Percentiles rank a stretch among this genome's conserved stretches.
Conservation (phyloP, 352 stramenopile genomes). For the Pythium dissotocum region DNA sequence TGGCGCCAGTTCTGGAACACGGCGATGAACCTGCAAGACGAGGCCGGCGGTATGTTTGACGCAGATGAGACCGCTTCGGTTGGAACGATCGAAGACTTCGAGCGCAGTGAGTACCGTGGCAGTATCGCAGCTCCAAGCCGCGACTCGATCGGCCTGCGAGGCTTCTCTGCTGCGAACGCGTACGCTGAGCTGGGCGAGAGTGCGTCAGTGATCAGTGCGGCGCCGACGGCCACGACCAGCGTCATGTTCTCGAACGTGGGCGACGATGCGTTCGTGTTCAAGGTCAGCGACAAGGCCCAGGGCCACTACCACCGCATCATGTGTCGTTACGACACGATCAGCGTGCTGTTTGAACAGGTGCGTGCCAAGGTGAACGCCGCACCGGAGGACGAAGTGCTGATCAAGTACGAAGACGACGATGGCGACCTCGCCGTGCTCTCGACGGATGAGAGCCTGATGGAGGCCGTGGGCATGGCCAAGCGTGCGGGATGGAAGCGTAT, state of each 20-base stretch:
- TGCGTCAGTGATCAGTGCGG: conserved; percentile 82
- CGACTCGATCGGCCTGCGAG: conserved; percentile 36
- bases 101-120: conserved; percentile 76
- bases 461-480: conserved; percentile 87
- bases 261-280: conserved; percentile 87
- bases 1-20: conserved; percentile 90
- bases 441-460: conserved; percentile 82
- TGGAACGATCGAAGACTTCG: conserved; percentile 89
- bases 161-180: conserved; percentile 58
- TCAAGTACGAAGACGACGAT: conserved; percentile 91
- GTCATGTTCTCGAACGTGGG: conserved; percentile 64
- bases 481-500: conserved; percentile 84
- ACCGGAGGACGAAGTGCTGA: conserved; percentile 55
- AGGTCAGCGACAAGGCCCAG: conserved; percentile 79
- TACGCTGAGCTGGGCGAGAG: conserved; percentile 87
- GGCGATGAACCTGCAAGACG: conserved; percentile 84
- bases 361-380: conserved; percentile 78
- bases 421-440: conserved; percentile 83
- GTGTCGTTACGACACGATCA: conserved; percentile 73
- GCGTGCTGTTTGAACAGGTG: conserved; percentile 73
- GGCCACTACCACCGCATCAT: conserved; percentile 88
- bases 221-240: conserved; percentile 75
- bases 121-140: conserved; percentile 30
- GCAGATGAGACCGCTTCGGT: conserved; percentile 79
- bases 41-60: conserved; percentile 77